Evolutionary conservation across 2,329 filamentous ascomycete genomes (phyloP), one percentile per base, ranked within the genome.

Genomic region (Biscogniauxia sp.): DNA sequence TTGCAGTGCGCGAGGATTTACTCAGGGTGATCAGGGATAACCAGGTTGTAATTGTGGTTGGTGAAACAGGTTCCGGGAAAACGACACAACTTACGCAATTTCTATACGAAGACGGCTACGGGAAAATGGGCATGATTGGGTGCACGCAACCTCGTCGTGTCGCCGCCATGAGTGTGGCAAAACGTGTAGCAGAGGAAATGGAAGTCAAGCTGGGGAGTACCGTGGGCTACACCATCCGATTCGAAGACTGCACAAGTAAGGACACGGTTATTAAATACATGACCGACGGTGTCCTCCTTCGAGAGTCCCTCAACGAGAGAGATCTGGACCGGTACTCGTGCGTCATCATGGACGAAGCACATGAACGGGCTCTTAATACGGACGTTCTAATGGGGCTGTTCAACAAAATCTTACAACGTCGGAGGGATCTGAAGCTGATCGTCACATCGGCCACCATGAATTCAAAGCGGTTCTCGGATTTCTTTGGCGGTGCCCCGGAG

Each of bases 401-500:
- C 79, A 99, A 98, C 76, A 99, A 99, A 77, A 94, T 99, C 3
- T 79, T 99, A 53, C 90, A 94, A 64, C 84, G 94, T 56, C 86
- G 96, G 62, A 86, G 93, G 70, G 95, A 99, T 71, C 80, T 99
- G 54, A 99, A 98, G 76, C 81, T 99, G 54, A 98, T 99, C 61
- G 94, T 99, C 56, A 99, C 95, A 1, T 98, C 95, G 15, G 96
- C 95, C 5, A 99, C 95, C 0, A 98, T 99, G 95, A 99, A 99
- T 74, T 87, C 95, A 23, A 95, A 97, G 69, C 87, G 93, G 2
- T 99, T 99, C 73, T 95, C 94, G 0, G 89, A 94, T 59, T 99
- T 99, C 74, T 99, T 94, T 68, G 94, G 94, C 25, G 94, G 93
- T 13, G 95, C 96, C 0, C 96, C 95, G 0, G 95, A 99, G 71